Evolutionary conservation across 305 asterid genomes (phyloP).

Genomic region (Solanum hybrid): DNA sequence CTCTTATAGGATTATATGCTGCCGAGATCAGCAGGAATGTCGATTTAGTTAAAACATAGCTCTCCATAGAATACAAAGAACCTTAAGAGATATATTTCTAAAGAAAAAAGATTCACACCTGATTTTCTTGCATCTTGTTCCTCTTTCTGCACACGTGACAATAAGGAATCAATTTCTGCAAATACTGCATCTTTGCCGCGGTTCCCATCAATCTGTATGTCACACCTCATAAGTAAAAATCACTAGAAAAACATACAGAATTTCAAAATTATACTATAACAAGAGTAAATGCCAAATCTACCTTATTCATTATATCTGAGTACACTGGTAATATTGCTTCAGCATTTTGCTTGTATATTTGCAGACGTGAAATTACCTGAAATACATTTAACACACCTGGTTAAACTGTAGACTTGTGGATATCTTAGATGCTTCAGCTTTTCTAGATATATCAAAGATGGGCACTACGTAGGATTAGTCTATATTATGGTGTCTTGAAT

Average conservation of each 20-base stretch:
- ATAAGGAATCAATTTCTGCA: slow-evolving; percentile 51
- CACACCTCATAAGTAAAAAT: slow-evolving; percentile 7
- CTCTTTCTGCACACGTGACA: slow-evolving; percentile 40
- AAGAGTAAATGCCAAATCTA: slow-evolving; percentile 10
- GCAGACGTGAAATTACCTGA: slow-evolving; percentile 78
- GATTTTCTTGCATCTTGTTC: slow-evolving; percentile 33
- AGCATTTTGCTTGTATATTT: slow-evolving; percentile 68
- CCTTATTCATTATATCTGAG: slow-evolving; percentile 51
- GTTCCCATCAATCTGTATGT: slow-evolving; percentile 72
- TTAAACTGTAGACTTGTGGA: neutral
- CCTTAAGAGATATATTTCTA: neutral
- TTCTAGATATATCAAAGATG: neutral
- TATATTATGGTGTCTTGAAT: neutral
- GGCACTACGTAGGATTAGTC: neutral
- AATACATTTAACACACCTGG: slow-evolving; percentile 4
- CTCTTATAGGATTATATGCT: neutral
- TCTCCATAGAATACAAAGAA: neutral
- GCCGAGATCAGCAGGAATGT: neutral
- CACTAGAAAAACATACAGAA: slow-evolving; percentile 1
- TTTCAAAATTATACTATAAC: neutral
- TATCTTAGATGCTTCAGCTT: neutral
- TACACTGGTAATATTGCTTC: slow-evolving; percentile 59
- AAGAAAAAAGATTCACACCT: slow-evolving; percentile 19
- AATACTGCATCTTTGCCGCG: slow-evolving; percentile 59
- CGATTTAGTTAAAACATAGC: neutral